Base-by-base conservation (phyloP, 2,329 filamentous ascomycete species). In the Zymoseptoria tritici region DNA sequence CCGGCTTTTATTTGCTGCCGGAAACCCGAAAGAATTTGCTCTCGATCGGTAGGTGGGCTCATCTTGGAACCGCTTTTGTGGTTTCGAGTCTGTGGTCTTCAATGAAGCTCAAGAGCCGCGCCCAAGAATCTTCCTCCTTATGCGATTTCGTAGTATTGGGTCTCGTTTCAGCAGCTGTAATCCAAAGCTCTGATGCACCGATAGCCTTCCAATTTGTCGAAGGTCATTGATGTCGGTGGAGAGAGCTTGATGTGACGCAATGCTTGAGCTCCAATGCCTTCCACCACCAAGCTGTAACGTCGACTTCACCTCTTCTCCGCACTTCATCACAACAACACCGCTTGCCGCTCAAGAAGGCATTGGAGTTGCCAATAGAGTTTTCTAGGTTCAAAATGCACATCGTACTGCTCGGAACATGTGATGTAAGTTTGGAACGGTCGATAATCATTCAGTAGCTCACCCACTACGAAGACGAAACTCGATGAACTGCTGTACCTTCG, bases 361-460 rank as follows among this genome's bases (percentile, higher is more conserved):
- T 9, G 16, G n/a, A 46, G 36, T 46, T 46, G 11, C 16, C 13
- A 11, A n/a, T 46, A n/a, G 5, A 26, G 5, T 52, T n/a, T 19
- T 11, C 8, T 13, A 3, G 21, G 54, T 59, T 50, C 11, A 72
- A 72, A 70, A 67, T 70, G 11, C 67, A 70, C 49, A 78, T 87
- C 56, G 74, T 81, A 55, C 72, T 87, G 13, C 71, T 88, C 21
- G 85, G 85, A 20, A 88, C 84, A 13, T 85, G 82, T 67, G 85
- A 88, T 67, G 64, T 66, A 21, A 50, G 63, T 58, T 19, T 3
- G 4, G 5, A 21, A 2, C 20, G 46, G 9, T 52, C 22, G 50
- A 52, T 21, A 11, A 24, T 6, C 19, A 22, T n/a, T 49, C 21
- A 22, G n/a, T 6, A 24, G 55, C 59, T 54, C 11, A 72, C 72